Conservation (phyloP, 1,139 yeast genomes). For the Taphrina confusa region DNA sequence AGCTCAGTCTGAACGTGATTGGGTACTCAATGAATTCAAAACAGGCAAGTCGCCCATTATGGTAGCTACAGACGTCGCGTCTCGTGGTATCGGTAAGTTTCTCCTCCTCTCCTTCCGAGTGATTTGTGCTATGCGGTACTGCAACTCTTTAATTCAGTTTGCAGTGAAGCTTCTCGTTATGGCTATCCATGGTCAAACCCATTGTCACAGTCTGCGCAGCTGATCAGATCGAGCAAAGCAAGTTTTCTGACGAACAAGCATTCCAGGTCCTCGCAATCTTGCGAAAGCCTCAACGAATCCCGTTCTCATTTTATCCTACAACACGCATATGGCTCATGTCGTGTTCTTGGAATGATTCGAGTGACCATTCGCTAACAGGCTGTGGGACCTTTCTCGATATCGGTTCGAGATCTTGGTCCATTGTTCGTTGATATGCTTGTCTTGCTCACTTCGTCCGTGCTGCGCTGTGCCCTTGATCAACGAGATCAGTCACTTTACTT, state of each 20-base stretch:
- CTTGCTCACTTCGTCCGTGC: constrained; percentile 9
- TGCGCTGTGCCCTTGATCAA: constrained; percentile 13
- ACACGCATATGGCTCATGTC: neutral
- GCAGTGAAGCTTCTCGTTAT: constrained; percentile 21
- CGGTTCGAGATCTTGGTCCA: neutral
- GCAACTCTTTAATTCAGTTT: constrained; percentile 11
- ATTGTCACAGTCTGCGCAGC: constrained; percentile 17
- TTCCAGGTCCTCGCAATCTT: neutral
- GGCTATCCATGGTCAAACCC: neutral
- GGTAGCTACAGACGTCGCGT: constrained; percentile 99
- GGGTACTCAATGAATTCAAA: constrained; percentile 94
- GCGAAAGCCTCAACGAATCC: neutral
- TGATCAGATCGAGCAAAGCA: constrained; percentile 11
- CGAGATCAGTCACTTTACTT: constrained; percentile 24
- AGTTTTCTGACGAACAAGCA: constrained; percentile 16
- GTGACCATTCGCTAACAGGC: neutral
- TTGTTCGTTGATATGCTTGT: constrained; percentile 18
- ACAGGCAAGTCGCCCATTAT: constrained; percentile 89
- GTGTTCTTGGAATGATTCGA: neutral
- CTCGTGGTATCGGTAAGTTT: constrained; percentile 97
- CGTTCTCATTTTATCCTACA: neutral
- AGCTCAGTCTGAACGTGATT: constrained; percentile 96
- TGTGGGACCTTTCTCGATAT: neutral
- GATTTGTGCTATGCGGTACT: constrained; percentile 19
- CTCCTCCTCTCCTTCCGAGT: constrained; percentile 42